phyloP scores from a whole-genome alignment of 345 rosid species.

The Populus deltoides region DNA sequence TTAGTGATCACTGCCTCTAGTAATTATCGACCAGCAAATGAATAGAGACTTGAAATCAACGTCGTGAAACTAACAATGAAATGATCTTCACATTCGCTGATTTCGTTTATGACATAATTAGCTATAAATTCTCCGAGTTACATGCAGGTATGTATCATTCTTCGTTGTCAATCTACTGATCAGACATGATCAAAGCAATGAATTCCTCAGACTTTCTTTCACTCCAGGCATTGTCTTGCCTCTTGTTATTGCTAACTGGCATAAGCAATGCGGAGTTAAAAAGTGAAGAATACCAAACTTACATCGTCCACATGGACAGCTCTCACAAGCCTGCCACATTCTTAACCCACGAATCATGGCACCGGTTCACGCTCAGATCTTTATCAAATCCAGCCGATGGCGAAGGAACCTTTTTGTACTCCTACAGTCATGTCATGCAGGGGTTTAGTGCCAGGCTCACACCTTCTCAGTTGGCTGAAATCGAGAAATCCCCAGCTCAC shows the following conservation, averaged over 20 bases:
- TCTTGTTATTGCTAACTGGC: constrained; percentile 5
- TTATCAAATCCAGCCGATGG: constrained; percentile 12
- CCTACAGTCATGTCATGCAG: constrained; percentile 39
- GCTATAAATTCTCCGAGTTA: too few relatives aligned
- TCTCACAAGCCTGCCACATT: constrained; percentile 36
- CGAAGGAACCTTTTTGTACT: constrained; percentile 24
- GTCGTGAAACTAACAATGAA: too few relatives aligned
- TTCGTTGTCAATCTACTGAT: too few relatives aligned
- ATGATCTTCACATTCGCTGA: too few relatives aligned
- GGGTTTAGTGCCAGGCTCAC: constrained; percentile 55
- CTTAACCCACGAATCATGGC: constrained; percentile 32
- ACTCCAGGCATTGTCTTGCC: not conserved
- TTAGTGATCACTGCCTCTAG: too few relatives aligned
- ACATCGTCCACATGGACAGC: constrained; percentile 39
- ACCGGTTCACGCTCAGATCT: constrained; percentile 16
- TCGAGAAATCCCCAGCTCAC: constrained; percentile 44
- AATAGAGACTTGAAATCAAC: too few relatives aligned
- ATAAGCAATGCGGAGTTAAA: constrained; percentile 2
- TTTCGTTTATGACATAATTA: too few relatives aligned
- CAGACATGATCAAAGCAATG: not conserved
- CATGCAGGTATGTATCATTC: too few relatives aligned
- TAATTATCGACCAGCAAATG: too few relatives aligned
- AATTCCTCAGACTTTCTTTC: not conserved
- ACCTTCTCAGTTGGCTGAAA: constrained; percentile 29
- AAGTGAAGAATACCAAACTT: constrained; percentile 21